Base-by-base conservation (phyloP, 306 rosid genomes). In the Vigna hirtella region DNA sequence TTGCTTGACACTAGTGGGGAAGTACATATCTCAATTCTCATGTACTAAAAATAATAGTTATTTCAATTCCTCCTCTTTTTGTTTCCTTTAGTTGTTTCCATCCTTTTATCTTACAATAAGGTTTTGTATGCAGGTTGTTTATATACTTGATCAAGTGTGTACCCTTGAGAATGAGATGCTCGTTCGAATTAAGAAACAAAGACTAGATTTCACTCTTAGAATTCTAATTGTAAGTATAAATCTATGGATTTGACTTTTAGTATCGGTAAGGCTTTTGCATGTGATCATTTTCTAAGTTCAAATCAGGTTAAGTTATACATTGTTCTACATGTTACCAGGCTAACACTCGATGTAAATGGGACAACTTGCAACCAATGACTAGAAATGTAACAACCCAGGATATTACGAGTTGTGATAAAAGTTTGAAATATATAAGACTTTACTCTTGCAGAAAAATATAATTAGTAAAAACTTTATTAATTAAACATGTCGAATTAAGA, bases 1-100 rank as follows among this genome's bases (percentile, higher is more conserved):
- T 87, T 95, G 84, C 98, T 96, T 0, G 98, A 95, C 87, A 95
- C 97, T n/a, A 97, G 98, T 48, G 97, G 97, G 24, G 97, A 94
- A 97, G 98, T 92, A 90, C 58, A 50, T 72, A 90, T 63, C 53
- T 72, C 28, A 50, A 52, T 64, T 53, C 7, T 57, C 42, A 62
- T 74, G 45, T 53, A 16, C 26, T 40, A 57, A 70, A 38, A 62
- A 62, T 45, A 72, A 32, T 34, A 65, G 26, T 61, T 74, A 28
- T 36, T 40, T 57, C 66, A 12, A 10, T 50, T 42, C 49, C 66
- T 62, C 56, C 26, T 30, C 47, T 36, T 71, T 64, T 66, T 16
- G 16, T 18, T 42, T 81, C 77, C 66, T 43, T 34, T 43, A 5
- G 7, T 78, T 43, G 70, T 16, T 58, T 72, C 50, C 15, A 30